A percentile compares a stretch with the other conserved stretches of the same genome.
These are phyloP conservation scores for Aspergillus sp. DNA, from an alignment of 2,329 filamentous ascomycete species.

Conservation along the genomic window DNA sequence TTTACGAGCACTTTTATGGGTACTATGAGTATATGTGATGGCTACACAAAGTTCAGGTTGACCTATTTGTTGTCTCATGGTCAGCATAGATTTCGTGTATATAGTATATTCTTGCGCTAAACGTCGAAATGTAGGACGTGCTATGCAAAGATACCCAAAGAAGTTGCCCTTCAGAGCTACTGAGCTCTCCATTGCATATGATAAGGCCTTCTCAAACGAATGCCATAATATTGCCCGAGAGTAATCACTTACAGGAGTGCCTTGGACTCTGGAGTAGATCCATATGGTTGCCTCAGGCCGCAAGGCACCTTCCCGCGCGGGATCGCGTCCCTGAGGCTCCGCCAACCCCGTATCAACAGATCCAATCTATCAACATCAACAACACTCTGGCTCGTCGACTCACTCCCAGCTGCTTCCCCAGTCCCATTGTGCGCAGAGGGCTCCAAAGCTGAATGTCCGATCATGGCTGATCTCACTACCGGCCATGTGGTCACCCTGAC, in stretches of 20 bases:
- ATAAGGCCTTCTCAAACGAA: no score
- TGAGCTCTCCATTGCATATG: no score
- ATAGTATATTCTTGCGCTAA: background rate
- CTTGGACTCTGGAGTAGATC: slow-evolving; percentile 9
- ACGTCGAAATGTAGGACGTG: no score
- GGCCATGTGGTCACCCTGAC: slow-evolving; percentile 78
- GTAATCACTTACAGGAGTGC: background rate
- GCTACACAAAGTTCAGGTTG: background rate
- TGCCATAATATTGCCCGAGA: no score
- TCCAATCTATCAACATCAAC: slow-evolving; percentile 10
- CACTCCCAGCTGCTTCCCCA: slow-evolving; percentile 1
- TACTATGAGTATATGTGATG: slow-evolving; percentile 8
- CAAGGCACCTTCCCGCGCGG: slow-evolving; percentile 1
- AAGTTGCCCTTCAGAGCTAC: no score
- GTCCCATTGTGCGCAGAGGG: slow-evolving; percentile 11
- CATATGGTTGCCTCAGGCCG: slow-evolving; percentile 20
- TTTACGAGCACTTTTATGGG: slow-evolving; percentile 1
- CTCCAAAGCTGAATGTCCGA: slow-evolving; percentile 12
- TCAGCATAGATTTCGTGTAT: background rate
- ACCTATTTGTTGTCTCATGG: background rate
- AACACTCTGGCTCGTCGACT: slow-evolving; percentile 9
- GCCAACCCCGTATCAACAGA: slow-evolving; percentile 15
- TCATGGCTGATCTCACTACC: slow-evolving; percentile 38
- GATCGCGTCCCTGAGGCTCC: slow-evolving; percentile 17
- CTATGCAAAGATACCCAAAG: no score